Conservation (phyloP, 495 filamentous ascomycete genomes). For the Aspergillus cristatus region DNA sequence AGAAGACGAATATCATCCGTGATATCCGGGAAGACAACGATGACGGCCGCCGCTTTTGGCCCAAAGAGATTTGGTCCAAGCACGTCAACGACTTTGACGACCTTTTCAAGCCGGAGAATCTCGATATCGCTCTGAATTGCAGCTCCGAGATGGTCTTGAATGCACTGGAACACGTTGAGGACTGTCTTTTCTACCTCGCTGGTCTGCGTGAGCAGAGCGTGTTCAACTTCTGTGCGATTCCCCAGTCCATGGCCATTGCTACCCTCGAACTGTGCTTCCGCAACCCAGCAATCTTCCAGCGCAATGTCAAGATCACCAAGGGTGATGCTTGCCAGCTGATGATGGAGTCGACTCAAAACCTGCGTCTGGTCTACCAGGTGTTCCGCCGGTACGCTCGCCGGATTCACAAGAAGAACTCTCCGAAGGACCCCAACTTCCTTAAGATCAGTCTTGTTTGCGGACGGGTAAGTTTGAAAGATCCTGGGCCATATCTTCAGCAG, state of each 20-base stretch:
- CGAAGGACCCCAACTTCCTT: slow-evolving; percentile 86
- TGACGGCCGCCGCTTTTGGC: slow-evolving; percentile 86
- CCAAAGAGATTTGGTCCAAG: slow-evolving; percentile 92
- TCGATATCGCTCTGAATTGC: slow-evolving; percentile 73
- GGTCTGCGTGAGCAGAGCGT: slow-evolving; percentile 93
- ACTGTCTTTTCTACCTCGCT: slow-evolving; percentile 95
- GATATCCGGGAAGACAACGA: slow-evolving; percentile 85
- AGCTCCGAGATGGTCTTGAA: slow-evolving; percentile 92
- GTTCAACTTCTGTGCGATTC: slow-evolving; percentile 99
- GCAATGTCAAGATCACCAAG: slow-evolving; percentile 93
- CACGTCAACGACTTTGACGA: slow-evolving; percentile 84
- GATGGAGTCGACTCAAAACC: slow-evolving; percentile 84
- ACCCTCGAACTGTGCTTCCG: slow-evolving; percentile 85
- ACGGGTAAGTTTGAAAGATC: slow-evolving; percentile 54
- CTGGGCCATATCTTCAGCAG: neutral
- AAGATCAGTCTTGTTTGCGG: slow-evolving; percentile 87
- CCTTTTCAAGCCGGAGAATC: slow-evolving; percentile 73
- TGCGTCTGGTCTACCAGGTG: slow-evolving; percentile 64
- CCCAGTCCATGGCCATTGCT: slow-evolving; percentile 97
- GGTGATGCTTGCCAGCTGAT: slow-evolving; percentile 87
- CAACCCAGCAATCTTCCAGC: slow-evolving; percentile 79
- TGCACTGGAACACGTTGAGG: slow-evolving; percentile 76
- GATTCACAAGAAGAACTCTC: slow-evolving; percentile 92
- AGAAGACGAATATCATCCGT: slow-evolving; percentile 98
- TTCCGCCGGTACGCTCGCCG: slow-evolving; percentile 67